These are phyloP conservation scores for Macrolepiota albuminosa DNA, from an alignment of 768 basidiomycete genomes.

Conservation along the genomic window DNA sequence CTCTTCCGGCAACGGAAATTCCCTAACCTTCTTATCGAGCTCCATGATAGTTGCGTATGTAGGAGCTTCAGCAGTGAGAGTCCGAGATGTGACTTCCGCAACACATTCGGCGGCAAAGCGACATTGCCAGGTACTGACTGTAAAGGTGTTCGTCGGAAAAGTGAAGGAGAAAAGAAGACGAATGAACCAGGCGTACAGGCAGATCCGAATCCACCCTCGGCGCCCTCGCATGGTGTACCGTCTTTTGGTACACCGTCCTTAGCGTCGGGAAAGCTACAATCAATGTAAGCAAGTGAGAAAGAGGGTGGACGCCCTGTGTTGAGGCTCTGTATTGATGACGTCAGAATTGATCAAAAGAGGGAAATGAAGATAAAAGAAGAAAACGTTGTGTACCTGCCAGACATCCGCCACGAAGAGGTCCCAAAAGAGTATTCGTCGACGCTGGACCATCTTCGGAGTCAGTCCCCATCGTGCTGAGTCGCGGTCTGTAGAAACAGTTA, in stretches of 20 bases:
- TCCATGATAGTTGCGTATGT: constrained; percentile 63
- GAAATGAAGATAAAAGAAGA: not conserved
- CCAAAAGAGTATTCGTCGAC: constrained; percentile 72
- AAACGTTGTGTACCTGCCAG: constrained; percentile 46
- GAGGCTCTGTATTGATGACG: constrained; percentile 44
- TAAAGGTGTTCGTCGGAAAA: not conserved
- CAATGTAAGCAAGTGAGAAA: constrained; percentile 60
- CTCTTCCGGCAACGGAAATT: constrained; percentile 33
- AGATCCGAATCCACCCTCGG: constrained; percentile 25
- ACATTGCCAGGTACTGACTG: constrained; percentile 59
- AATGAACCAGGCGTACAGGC: constrained; percentile 24
- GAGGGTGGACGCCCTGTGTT: constrained; percentile 68
- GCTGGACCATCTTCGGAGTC: constrained; percentile 55
- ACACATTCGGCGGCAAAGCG: constrained; percentile 65
- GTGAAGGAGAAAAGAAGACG: not conserved
- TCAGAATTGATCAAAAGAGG: not conserved
- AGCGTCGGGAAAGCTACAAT: constrained; percentile 56
- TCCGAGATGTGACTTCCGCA: constrained; percentile 56
- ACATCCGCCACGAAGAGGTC: constrained; percentile 69
- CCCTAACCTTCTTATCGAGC: constrained; percentile 62
- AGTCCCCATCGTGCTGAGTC: constrained; percentile 64
- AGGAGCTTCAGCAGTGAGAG: constrained; percentile 60
- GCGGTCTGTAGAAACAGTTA: constrained; percentile 38
- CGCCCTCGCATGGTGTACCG: constrained; percentile 13
- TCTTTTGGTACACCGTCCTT: constrained; percentile 21